Base-by-base conservation (phyloP, 306 rosid genomes). In the Ormosia semicastrata region DNA sequence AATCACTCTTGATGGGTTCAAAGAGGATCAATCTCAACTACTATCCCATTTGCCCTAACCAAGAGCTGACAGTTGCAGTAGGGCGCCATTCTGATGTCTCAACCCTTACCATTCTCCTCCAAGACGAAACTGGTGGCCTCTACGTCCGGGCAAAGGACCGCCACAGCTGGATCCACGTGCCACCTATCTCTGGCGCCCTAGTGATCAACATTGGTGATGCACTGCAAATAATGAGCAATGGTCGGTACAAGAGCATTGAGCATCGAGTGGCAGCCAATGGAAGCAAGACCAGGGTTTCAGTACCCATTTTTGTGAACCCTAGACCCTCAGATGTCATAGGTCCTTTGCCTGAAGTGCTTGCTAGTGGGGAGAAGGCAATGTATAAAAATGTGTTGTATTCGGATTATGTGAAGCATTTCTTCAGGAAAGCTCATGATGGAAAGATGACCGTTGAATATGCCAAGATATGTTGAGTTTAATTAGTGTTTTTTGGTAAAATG, bases 11-110 rank as follows among this genome's bases (percentile, higher is more conserved):
- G 0, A 87, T 87, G 93, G 93, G 91, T 32, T 87, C 93, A 33
- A 86, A 36, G 78, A 78, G 88, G 66, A 82, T 90, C 33, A 87
- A 90, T 65, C 88, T 92, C 5, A 90, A 90, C 63, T 88, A 83
- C 59, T 88, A 92, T 71, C 97, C 90, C 1, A 60, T 83, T 8
- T 88, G 89, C 63, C 91, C 91, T 5, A 84, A 85, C 54, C 94
- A 88, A 3, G 86, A 90, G 39, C 87, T 90, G 2, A 53, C 92
- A 0, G 76, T 82, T 2, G 92, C 91, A 33, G 81, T 88, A 17
- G 94, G 97, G 4, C 89, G 89, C 9, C 94, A 90, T 66, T 92
- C 91, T 0, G 90, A 92, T 56, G 89, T 90, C 34, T 87, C 94
- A 18, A 85, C 92, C 18, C 73, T 90, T 40, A 88, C 94, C 0